phyloP scores from a whole-genome alignment of 768 basidiomycete species.

The Royoungia palumana region DNA sequence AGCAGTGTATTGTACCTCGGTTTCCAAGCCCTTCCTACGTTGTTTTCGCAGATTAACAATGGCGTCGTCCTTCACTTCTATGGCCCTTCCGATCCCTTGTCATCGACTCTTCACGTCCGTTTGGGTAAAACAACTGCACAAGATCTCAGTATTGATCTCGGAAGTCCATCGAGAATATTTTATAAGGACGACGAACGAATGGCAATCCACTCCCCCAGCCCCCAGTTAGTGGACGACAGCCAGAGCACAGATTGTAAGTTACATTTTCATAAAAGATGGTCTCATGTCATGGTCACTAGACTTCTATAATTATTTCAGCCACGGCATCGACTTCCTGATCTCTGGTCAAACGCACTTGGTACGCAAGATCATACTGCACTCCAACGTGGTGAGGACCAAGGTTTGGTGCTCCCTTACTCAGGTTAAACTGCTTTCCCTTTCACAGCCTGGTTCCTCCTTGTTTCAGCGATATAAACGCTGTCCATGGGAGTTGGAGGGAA shows the following conservation, averaged over 20 bases:
- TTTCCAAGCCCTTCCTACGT: background rate
- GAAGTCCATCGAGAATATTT: constrained; percentile 70
- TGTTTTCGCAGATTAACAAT: constrained; percentile 54
- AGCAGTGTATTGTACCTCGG: background rate
- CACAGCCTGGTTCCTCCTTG: constrained; percentile 79
- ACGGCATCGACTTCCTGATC: constrained; percentile 85
- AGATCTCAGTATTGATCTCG: constrained; percentile 75
- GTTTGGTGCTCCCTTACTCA: background rate
- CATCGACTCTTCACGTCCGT: constrained; percentile 50
- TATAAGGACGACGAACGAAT: constrained; percentile 90
- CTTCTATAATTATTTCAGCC: constrained; percentile 92
- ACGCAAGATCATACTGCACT: constrained; percentile 82
- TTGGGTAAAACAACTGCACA: constrained; percentile 79
- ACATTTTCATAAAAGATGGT: background rate
- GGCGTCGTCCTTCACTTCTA: constrained; percentile 71
- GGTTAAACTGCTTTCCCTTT: background rate
- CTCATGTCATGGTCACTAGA: constrained; percentile 42
- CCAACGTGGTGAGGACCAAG: constrained; percentile 67
- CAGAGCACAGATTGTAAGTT: constrained; percentile 50
- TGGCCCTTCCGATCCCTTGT: constrained; percentile 42
- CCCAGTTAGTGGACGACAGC: constrained; percentile 41
- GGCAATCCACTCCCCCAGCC: constrained; percentile 66
- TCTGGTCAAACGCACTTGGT: constrained; percentile 69
- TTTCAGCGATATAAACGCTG: constrained; percentile 93
- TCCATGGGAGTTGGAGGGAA: constrained; percentile 82